A percentile compares a stretch with the other conserved stretches of the same genome.
These are phyloP conservation scores for Cladorrhinum sp. DNA, from an alignment of 2,329 filamentous ascomycete genomes.

Conservation along the genomic window DNA sequence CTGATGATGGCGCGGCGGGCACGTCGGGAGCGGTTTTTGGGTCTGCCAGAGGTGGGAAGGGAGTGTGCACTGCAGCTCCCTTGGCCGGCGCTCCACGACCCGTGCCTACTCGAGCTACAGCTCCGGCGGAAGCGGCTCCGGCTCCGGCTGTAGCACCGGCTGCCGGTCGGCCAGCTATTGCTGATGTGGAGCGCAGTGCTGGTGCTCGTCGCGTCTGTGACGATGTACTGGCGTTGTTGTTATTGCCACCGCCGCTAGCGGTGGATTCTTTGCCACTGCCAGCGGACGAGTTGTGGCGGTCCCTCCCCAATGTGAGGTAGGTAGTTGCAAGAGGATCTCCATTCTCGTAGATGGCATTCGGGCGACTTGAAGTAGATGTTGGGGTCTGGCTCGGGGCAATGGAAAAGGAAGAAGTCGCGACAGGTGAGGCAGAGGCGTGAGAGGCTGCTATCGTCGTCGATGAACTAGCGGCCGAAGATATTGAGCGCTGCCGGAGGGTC, in stretches of 20 bases:
- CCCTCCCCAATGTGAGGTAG: constrained; percentile 22
- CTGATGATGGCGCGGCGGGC: constrained; percentile 60
- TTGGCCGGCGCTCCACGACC: constrained; percentile 25
- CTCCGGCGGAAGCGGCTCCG: constrained; percentile 6
- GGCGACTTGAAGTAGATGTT: constrained; percentile 22
- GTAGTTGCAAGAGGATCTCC: constrained; percentile 28
- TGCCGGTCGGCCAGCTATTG: constrained; percentile 41
- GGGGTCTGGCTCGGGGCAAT: constrained; percentile 20
- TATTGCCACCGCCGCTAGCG: constrained; percentile 24
- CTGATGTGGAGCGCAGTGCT: constrained; percentile 52
- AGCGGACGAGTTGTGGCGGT: constrained; percentile 28
- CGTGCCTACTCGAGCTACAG: constrained; percentile 26
- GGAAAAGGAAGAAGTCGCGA: constrained; percentile 17
- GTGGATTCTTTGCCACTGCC: constrained; percentile 22
- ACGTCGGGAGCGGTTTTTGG: constrained; percentile 57
- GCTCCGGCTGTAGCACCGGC: neutral
- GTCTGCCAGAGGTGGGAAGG: constrained; percentile 57
- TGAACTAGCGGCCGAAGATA: constrained; percentile 42
- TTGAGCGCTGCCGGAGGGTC: constrained; percentile 52
- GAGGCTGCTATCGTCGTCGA: constrained; percentile 31
- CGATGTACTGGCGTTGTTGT: constrained; percentile 19
- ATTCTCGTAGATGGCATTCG: constrained; percentile 29
- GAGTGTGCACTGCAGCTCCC: constrained; percentile 43
- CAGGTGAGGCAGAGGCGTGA: constrained; percentile 25
- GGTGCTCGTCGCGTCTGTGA: constrained; percentile 36